A percentile compares a stretch with the other conserved stretches of the same genome.
Evolutionary conservation across 2,329 filamentous ascomycete species (phyloP).

Genomic region (Pyricularia sp.): DNA sequence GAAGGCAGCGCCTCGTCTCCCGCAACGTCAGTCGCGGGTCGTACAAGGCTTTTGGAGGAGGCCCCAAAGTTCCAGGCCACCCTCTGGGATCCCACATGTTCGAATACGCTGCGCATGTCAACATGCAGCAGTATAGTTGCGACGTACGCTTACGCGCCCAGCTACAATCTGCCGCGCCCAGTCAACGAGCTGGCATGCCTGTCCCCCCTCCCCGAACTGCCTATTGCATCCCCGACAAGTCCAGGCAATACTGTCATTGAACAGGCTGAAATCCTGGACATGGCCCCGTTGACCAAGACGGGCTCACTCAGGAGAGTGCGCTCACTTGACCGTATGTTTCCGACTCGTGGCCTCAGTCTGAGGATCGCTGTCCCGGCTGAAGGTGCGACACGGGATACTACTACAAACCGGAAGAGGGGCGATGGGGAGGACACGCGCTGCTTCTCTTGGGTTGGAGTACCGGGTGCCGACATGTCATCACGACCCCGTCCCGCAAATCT

Average conservation of each 20-base stretch:
- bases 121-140: neutral
- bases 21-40: neutral
- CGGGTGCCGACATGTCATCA: neutral
- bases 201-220: neutral
- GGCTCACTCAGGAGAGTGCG: neutral
- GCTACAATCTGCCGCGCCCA: neutral
- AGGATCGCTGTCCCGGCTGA: neutral
- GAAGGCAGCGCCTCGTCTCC: neutral
- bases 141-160: neutral
- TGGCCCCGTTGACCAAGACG: neutral
- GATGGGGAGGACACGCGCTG: neutral
- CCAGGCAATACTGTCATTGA: neutral
- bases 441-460: constrained; percentile 3
- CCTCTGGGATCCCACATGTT: neutral
- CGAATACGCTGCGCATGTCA: neutral
- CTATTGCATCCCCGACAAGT: neutral
- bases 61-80: neutral
- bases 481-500: constrained; percentile 7
- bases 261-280: neutral
- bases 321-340: neutral
- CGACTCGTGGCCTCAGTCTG: too few species aligned
- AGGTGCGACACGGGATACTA: too few species aligned
- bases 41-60: neutral
- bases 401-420: neutral
- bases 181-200: neutral